Conservation (phyloP, 257 asterid genomes). For the Nicotiana benthamiana region DNA sequence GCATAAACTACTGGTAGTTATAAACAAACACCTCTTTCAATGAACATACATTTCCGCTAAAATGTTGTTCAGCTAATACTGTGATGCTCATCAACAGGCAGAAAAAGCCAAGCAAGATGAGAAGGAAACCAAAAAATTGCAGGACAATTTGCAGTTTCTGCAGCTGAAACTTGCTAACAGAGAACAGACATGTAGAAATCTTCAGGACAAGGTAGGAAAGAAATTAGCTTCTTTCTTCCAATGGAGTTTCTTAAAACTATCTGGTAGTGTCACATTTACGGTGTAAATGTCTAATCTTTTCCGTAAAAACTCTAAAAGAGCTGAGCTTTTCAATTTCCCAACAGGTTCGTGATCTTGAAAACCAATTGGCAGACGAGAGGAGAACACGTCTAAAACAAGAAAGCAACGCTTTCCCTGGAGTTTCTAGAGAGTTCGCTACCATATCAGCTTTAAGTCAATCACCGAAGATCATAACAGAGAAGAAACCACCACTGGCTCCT, state of each 20-base stretch:
- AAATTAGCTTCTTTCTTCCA: background rate
- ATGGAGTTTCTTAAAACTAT: background rate
- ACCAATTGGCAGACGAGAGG: constrained; percentile 80
- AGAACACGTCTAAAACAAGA: constrained; percentile 71
- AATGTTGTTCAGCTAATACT: constrained; percentile 10
- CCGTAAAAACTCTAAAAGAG: background rate
- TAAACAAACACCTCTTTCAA: background rate
- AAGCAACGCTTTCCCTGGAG: constrained; percentile 60
- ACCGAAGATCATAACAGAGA: constrained; percentile 39
- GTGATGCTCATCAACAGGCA: constrained; percentile 47
- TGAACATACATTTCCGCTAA: background rate
- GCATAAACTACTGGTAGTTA: constrained; percentile 76
- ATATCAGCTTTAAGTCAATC: constrained; percentile 34
- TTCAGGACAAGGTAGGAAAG: constrained; percentile 72
- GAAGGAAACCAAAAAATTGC: constrained; percentile 79
- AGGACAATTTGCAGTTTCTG: constrained; percentile 70
- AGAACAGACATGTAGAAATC: constrained; percentile 69
- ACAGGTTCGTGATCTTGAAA: constrained; percentile 87
- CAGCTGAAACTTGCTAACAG: constrained; percentile 66
- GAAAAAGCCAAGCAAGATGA: constrained; percentile 86
- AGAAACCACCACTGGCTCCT: constrained; percentile 82
- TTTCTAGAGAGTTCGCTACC: constrained; percentile 35
- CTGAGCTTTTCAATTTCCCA: constrained; percentile 7
- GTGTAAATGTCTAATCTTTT: background rate
- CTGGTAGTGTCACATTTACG: background rate